A percentile compares a stretch with the other conserved stretches of the same genome.
Evolutionary conservation across 2,329 filamentous ascomycete genomes (phyloP).

Genomic region (Trichoderma harzianum): DNA sequence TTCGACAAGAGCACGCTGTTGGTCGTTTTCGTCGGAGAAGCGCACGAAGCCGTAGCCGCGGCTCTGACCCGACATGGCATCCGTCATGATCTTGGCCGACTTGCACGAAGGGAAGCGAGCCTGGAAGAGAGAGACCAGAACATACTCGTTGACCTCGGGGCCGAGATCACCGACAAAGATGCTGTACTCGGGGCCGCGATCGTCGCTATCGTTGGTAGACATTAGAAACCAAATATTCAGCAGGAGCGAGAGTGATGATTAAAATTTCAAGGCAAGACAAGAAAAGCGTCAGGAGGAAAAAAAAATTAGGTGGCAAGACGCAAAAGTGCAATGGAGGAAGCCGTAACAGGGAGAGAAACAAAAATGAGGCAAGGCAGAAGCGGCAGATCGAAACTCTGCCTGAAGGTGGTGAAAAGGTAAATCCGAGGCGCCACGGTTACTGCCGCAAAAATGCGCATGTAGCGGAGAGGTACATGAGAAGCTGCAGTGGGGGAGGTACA

Average conservation of each 20-base stretch:
- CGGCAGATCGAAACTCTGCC: background rate
- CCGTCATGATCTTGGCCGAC: slow-evolving; percentile 99
- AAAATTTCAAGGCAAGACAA: background rate
- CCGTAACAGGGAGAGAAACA: background rate
- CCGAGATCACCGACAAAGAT: slow-evolving; percentile 98
- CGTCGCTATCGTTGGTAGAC: slow-evolving; percentile 61
- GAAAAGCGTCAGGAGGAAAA: background rate
- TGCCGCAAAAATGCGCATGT: slow-evolving; percentile 9
- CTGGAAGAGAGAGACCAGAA: slow-evolving; percentile 95
- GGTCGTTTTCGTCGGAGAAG: slow-evolving; percentile 91
- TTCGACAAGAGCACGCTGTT: slow-evolving; percentile 91
- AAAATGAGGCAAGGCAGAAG: background rate
- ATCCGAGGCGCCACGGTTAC: slow-evolving; percentile 9
- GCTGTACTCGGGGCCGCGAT: slow-evolving; percentile 91
- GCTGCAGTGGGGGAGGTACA: background rate
- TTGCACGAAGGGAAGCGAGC: slow-evolving; percentile 96
- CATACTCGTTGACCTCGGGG: slow-evolving; percentile 97
- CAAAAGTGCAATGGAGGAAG: background rate
- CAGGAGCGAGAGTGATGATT: background rate
- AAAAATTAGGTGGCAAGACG: background rate
- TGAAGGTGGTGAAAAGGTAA: slow-evolving; percentile 15
- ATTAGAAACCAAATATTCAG: slow-evolving; percentile 9
- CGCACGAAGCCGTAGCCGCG: slow-evolving; percentile 97
- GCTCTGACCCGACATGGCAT: slow-evolving; percentile 95
- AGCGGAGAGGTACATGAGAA: background rate